A percentile compares a stretch with the other conserved stretches of the same genome.
These are phyloP conservation scores for Colletotrichum musae DNA, from an alignment of 2,329 filamentous ascomycete species.

Conservation along the genomic window DNA sequence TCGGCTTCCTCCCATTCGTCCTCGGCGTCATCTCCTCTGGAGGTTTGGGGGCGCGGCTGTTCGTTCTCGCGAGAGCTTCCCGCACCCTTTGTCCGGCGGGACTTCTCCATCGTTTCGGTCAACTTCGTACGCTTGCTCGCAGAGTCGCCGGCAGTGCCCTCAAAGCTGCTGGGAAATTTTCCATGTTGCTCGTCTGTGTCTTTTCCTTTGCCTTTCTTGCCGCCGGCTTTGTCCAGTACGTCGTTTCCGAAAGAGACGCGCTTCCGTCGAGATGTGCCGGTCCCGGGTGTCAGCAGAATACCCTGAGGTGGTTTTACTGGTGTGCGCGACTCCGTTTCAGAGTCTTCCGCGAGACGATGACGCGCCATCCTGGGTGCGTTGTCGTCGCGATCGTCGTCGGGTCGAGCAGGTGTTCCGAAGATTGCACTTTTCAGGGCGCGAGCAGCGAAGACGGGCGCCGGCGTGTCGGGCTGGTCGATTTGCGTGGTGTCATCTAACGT, in stretches of 20 bases:
- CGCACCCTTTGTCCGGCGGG: conserved; percentile 48
- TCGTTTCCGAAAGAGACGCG: conserved; percentile 76
- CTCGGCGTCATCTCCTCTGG: conserved; percentile 49
- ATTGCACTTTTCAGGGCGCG: conserved; percentile 75
- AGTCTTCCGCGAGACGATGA: conserved; percentile 29
- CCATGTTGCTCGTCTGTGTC: conserved; percentile 49
- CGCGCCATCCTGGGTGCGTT: conserved; percentile 31
- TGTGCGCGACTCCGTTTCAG: conserved; percentile 55
- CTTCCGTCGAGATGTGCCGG: conserved; percentile 72
- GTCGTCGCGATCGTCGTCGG: conserved; percentile 52
- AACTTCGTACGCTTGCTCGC: conserved; percentile 58
- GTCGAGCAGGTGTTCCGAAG: conserved; percentile 70
- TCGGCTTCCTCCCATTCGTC: conserved; percentile 67
- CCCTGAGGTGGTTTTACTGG: conserved; percentile 65
- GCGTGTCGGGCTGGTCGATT: conserved; percentile 74
- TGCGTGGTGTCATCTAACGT: conserved; percentile 58
- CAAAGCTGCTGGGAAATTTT: conserved; percentile 49
- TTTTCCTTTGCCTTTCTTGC: conserved; percentile 46
- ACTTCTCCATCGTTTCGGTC: conserved; percentile 62
- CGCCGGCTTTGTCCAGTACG: conserved; percentile 58
- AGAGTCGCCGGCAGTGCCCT: conserved; percentile 40
- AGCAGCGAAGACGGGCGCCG: conserved; percentile 76
- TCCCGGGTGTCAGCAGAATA: conserved; percentile 76
- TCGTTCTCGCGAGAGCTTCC: conserved; percentile 20
- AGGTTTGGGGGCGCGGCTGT: conserved; percentile 38